Conservation (phyloP, 176 grass and related monocot species). For the Alloteropsis semialata region DNA sequence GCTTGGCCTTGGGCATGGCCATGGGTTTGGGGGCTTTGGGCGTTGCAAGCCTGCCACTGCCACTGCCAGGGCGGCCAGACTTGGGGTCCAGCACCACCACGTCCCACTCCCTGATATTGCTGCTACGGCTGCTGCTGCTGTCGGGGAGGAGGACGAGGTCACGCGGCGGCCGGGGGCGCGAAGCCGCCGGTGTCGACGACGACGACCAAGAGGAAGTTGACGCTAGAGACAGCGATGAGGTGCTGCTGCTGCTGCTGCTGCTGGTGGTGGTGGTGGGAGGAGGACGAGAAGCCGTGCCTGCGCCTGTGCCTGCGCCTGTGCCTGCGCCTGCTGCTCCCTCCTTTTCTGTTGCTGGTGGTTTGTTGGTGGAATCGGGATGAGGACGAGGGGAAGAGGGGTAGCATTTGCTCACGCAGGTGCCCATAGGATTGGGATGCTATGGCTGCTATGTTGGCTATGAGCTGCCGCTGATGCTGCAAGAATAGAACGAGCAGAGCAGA, state of each 20-base stretch:
- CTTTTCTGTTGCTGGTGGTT: not conserved
- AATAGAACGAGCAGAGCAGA: no score
- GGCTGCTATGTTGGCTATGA: not conserved
- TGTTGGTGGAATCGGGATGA: not conserved
- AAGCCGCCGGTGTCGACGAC: not conserved
- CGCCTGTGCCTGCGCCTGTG: not conserved
- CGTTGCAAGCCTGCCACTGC: not conserved
- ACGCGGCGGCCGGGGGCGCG: not conserved
- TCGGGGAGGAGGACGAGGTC: not conserved
- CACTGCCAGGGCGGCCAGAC: not conserved
- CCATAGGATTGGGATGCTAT: not conserved
- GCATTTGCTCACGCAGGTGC: slow-evolving; percentile 28
- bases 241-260: no score
- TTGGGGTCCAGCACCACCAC: slow-evolving; percentile 25
- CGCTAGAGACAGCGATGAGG: not conserved
- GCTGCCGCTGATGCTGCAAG: not conserved
- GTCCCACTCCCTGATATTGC: not conserved
- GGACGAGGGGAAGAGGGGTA: not conserved
- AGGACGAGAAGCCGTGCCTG: not conserved
- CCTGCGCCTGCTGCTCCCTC: no score
- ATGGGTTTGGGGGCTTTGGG: not conserved
- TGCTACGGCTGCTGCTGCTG: not conserved
- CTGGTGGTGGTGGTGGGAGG: not conserved
- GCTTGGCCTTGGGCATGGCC: no score
- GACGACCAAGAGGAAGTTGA: not conserved